These are phyloP conservation scores for Yamadazyma spencermartinsiae DNA, from an alignment of 1,139 yeast genomes.

Conservation along the genomic window DNA sequence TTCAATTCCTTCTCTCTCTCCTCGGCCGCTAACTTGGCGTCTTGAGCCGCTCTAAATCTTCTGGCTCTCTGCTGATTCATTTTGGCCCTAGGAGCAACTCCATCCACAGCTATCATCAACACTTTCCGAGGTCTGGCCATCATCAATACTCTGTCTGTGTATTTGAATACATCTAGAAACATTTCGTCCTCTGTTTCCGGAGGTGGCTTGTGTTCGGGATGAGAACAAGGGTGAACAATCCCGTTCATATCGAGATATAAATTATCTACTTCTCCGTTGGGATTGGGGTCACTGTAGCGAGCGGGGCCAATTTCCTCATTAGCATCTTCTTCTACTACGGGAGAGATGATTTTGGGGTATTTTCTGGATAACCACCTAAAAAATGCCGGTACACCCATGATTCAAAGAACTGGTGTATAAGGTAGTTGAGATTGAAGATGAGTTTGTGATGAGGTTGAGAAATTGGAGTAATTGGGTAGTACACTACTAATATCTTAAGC, in stretches of 20 bases:
- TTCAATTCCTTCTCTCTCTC: constrained; percentile 55
- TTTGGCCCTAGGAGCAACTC: constrained; percentile 98
- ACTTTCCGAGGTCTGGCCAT: constrained; percentile 96
- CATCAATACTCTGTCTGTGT: constrained; percentile 83
- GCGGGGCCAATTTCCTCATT: constrained; percentile 55
- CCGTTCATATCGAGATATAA: constrained; percentile 95
- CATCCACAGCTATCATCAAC: constrained; percentile 94
- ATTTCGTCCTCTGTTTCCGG: constrained; percentile 95
- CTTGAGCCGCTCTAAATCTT: constrained; percentile 92
- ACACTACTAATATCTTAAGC: neutral
- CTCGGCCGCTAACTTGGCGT: constrained; percentile 67
- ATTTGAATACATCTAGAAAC: constrained; percentile 86
- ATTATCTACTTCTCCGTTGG: constrained; percentile 94
- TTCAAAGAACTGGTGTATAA: neutral
- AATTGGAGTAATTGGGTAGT: neutral
- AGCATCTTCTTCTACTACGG: constrained; percentile 77
- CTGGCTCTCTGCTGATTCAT: constrained; percentile 98
- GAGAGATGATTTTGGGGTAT: constrained; percentile 91
- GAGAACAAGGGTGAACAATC: constrained; percentile 96
- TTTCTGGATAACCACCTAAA: constrained; percentile 94
- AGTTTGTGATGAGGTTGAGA: neutral
- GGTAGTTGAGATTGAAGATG: neutral
- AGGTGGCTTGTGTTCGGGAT: constrained; percentile 91
- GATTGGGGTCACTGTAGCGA: constrained; percentile 74
- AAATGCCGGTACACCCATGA: constrained; percentile 89